phyloP scores from a whole-genome alignment of 345 rosid species.

The Populus ilicifolia region DNA sequence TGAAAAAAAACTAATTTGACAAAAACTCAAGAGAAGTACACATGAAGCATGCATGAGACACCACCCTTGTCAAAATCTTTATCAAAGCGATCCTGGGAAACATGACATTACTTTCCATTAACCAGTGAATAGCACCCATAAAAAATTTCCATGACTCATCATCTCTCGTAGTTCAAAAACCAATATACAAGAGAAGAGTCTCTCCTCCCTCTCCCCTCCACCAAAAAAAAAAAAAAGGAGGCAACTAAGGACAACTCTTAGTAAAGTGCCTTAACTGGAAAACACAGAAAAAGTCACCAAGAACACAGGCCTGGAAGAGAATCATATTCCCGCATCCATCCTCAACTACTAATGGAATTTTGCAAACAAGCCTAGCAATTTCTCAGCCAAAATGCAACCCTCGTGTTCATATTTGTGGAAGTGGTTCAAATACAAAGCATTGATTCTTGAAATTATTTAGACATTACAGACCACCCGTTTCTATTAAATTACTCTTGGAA shows the following conservation, averaged over 20 bases:
- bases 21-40: background rate
- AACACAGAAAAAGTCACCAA: background rate
- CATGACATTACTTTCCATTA: background rate
- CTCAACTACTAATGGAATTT: background rate
- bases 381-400: background rate
- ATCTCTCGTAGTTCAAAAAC: background rate
- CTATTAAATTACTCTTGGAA: no score
- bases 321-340: background rate
- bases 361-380: background rate
- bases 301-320: background rate
- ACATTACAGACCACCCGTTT: no score
- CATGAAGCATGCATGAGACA: background rate
- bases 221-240: background rate
- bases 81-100: background rate
- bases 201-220: no score
- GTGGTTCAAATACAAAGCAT: background rate
- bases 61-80: background rate
- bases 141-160: no score
- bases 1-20: background rate
- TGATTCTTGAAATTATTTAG: background rate
- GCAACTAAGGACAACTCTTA: background rate
- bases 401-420: background rate
- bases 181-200: background rate
- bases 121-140: background rate
- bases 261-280: background rate